Percentiles rank a stretch among this genome's conserved stretches.
Conservation (phyloP, 2,329 filamentous ascomycete genomes). For the Graphilbum sp. region DNA sequence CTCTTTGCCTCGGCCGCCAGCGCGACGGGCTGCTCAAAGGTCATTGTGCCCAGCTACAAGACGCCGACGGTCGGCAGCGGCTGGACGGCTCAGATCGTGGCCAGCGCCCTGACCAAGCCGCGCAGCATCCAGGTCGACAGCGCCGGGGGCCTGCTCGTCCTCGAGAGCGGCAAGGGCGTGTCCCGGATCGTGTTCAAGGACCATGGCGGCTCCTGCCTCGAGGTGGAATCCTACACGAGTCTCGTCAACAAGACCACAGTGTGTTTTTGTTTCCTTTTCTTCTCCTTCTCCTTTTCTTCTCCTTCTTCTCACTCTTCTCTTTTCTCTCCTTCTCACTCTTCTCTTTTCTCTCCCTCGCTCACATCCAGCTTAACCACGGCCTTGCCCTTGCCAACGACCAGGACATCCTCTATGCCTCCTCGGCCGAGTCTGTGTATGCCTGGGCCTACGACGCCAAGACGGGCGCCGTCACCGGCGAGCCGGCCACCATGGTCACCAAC, state of each 20-base stretch:
- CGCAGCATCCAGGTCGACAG: slow-evolving; percentile 29
- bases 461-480: slow-evolving; percentile 23
- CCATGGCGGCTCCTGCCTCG: slow-evolving; percentile 24
- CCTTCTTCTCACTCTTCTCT: too few relatives aligned
- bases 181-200: slow-evolving; percentile 24
- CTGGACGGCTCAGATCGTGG: slow-evolving; percentile 19
- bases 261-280: too few relatives aligned
- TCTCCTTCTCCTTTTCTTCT: too few relatives aligned
- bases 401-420: slow-evolving; percentile 40
- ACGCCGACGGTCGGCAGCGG: slow-evolving; percentile 16
- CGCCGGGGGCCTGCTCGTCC: slow-evolving; percentile 27
- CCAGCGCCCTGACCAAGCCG: slow-evolving; percentile 19
- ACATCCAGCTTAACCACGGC: slow-evolving; percentile 40
- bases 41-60: slow-evolving; percentile 17
- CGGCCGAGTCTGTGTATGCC: slow-evolving; percentile 37
- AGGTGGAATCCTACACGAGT: slow-evolving; percentile 18
- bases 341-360: too few relatives aligned
- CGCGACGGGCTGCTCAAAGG: slow-evolving; percentile 16
- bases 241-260: slow-evolving; percentile 21
- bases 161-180: slow-evolving; percentile 27
- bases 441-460: slow-evolving; percentile 47
- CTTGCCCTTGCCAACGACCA: slow-evolving; percentile 36
- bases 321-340: too few relatives aligned
- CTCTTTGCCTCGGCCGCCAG: slow-evolving; percentile 6
- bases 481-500: slow-evolving; percentile 38